These are phyloP conservation scores for Tetrapisispora pingtungensis DNA, from an alignment of 805 yeast genomes.

Conservation along the genomic window DNA sequence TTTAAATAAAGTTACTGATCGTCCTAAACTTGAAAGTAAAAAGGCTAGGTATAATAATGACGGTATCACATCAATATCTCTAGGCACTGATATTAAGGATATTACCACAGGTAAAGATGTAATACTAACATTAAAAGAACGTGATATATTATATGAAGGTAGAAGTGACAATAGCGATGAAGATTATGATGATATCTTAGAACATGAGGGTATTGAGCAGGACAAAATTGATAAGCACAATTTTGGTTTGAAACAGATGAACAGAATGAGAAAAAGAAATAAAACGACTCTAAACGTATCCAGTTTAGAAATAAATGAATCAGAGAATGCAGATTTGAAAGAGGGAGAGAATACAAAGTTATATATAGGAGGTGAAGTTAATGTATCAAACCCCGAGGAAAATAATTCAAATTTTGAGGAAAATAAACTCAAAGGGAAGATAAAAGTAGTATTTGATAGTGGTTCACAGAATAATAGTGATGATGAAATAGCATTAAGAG, in stretches of 20 bases:
- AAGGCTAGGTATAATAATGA: constrained; percentile 22
- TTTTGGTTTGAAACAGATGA: constrained; percentile 25
- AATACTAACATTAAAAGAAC: constrained; percentile 47
- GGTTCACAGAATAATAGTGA: constrained; percentile 6
- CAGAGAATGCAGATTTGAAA: constrained; percentile 11
- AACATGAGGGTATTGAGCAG: constrained; percentile 18
- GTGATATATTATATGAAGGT: constrained; percentile 24
- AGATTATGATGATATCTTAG: constrained; percentile 21
- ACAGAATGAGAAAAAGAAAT: constrained; percentile 28
- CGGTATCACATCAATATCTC: constrained; percentile 29
- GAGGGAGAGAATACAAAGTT: constrained; percentile 15
- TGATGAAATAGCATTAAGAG: constrained; percentile 23
- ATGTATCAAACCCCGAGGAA: constrained; percentile 8
- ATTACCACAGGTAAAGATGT: constrained; percentile 34
- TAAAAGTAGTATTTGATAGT: constrained; percentile 18
- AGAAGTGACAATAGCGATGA: constrained; percentile 19
- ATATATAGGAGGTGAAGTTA: constrained; percentile 13
- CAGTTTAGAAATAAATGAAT: constrained; percentile 16
- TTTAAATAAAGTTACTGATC: constrained; percentile 11
- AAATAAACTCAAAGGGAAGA: constrained; percentile 1
- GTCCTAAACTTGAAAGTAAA: constrained; percentile 3
- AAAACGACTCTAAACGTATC: constrained; percentile 12
- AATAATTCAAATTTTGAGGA: constrained; percentile 8
- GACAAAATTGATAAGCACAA: constrained; percentile 26
- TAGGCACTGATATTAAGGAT: constrained; percentile 40